Evolutionary conservation across 179 eudicot species (phyloP), one percentile per base, ranked within the genome.

Genomic region (Beta lomatogona): DNA sequence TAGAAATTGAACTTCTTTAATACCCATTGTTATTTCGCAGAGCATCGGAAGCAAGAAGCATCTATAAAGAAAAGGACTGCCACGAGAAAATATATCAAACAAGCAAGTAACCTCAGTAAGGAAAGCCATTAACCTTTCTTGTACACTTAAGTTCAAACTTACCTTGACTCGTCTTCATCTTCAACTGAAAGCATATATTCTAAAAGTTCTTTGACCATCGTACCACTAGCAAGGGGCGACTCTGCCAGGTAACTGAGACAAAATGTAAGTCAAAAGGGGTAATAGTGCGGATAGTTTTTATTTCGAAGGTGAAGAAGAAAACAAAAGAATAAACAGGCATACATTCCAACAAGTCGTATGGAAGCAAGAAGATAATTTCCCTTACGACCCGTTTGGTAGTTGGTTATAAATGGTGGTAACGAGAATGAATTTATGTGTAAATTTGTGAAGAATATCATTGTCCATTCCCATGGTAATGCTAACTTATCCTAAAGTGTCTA

Each of bases 41-140:
- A 96, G 84, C 90, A 96, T 75, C 45, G 98, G 99, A 86, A 96
- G 93, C 93, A 94, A 83, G 86, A 96, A 96, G 89, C 93, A 90
- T 74, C 89, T 71, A 5, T 95, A 89, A 25, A 77, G 83, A 76
- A 90, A 93, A 79, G 99, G 93, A 75, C 99, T 95, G 91, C 63
- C 85, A 89, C 68, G 70, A 36, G 59, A 79, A 59, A 77, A 73
- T 36, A 76, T 64, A 69, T 55, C 53, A 64, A 54, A 60, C 53
- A 75, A 59, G 63, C 58, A 57, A 76, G 14, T 77, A 61, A 36
- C 60, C 25, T 28, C 19, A 71, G 48, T 21, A 22, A 46, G 48
- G 71, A 45, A 28, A 41, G 28, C 41, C 13, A 71, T 18, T 22
- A 41, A 85, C 59, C 44, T 25, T 48, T 36, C 71, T 10, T 19